Evolutionary conservation across 2,329 filamentous ascomycete species (phyloP).

Genomic region (Cordyceps sp.): DNA sequence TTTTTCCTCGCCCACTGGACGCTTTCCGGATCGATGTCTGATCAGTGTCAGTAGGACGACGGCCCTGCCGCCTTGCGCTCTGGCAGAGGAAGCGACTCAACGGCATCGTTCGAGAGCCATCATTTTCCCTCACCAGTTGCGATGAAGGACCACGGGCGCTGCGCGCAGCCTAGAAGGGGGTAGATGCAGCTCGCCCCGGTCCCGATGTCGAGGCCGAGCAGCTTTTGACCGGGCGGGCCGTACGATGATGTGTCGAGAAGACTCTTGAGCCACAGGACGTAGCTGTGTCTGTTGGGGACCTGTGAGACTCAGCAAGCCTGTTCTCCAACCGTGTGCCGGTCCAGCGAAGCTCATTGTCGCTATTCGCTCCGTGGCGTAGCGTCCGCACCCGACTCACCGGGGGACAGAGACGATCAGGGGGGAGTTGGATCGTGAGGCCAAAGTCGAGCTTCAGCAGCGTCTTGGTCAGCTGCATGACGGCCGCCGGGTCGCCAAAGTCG

Average conservation of each 20-base stretch:
- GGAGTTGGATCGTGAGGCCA: conserved; percentile 50
- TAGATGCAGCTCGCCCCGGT: conserved; percentile 89
- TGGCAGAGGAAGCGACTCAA: too few relatives aligned
- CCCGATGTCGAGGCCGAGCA: conserved; percentile 68
- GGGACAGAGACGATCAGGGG: conserved; percentile 68
- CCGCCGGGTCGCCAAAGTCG: conserved; percentile 64
- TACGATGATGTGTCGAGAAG: conserved; percentile 59
- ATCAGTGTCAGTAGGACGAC: background rate
- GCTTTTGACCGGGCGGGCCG: conserved; percentile 24
- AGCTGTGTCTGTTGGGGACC: conserved; percentile 61
- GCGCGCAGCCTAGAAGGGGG: conserved; percentile 58
- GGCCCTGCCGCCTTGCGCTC: background rate
- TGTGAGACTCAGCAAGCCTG: background rate
- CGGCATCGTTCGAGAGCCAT: too few relatives aligned
- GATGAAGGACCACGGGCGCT: conserved; percentile 58
- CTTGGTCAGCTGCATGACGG: conserved; percentile 69
- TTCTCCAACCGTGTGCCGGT: background rate
- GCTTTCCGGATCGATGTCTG: conserved; percentile 61
- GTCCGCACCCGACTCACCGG: conserved; percentile 51
- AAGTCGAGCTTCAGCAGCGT: conserved; percentile 65
- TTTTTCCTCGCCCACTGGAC: conserved; percentile 51
- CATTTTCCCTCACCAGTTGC: conserved; percentile 40
- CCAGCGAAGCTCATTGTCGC: too few relatives aligned
- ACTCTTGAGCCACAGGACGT: conserved; percentile 75
- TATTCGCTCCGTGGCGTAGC: too few relatives aligned